A percentile compares a stretch with the other conserved stretches of the same genome.
phyloP scores from a whole-genome alignment of 208 protist species.

The Leishmania tarentolae region DNA sequence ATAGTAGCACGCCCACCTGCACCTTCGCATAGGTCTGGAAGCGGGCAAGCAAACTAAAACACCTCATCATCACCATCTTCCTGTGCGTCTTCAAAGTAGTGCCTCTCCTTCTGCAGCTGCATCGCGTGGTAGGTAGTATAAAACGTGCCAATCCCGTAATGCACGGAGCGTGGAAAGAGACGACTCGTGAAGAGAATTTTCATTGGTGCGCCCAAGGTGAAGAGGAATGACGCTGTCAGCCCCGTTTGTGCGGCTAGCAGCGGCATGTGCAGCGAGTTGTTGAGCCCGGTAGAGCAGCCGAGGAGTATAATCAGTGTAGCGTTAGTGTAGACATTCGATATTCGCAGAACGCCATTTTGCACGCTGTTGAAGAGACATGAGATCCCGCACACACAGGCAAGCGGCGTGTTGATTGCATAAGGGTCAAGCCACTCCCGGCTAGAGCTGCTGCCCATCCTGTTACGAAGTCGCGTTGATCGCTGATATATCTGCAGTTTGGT shows the following conservation, averaged over 20 bases:
- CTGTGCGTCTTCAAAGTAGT: constrained; percentile 76
- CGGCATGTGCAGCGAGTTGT: constrained; percentile 36
- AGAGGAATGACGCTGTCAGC: constrained; percentile 43
- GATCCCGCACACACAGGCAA: constrained; percentile 53
- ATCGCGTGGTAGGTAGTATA: constrained; percentile 74
- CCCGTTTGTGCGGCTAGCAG: constrained; percentile 65
- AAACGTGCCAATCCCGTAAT: constrained; percentile 60
- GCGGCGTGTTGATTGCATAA: constrained; percentile 64
- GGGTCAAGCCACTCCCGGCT: constrained; percentile 54
- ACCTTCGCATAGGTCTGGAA: background rate
- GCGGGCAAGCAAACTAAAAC: constrained; percentile 17
- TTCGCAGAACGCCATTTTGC: constrained; percentile 53
- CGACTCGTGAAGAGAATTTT: constrained; percentile 66
- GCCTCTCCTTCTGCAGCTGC: constrained; percentile 36
- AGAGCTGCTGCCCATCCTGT: constrained; percentile 42
- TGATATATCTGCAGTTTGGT: background rate
- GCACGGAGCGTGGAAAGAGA: constrained; percentile 61
- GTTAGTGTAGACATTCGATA: constrained; percentile 72
- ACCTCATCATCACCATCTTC: constrained; percentile 60
- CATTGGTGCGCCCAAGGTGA: constrained; percentile 55
- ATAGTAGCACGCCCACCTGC: background rate
- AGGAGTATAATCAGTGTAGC: constrained; percentile 47
- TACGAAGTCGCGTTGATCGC: background rate
- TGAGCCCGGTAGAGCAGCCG: constrained; percentile 55
- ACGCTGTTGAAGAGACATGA: constrained; percentile 81